Base-by-base conservation (phyloP, 1,284 basidiomycete genomes). In the Puccinia polysora region DNA sequence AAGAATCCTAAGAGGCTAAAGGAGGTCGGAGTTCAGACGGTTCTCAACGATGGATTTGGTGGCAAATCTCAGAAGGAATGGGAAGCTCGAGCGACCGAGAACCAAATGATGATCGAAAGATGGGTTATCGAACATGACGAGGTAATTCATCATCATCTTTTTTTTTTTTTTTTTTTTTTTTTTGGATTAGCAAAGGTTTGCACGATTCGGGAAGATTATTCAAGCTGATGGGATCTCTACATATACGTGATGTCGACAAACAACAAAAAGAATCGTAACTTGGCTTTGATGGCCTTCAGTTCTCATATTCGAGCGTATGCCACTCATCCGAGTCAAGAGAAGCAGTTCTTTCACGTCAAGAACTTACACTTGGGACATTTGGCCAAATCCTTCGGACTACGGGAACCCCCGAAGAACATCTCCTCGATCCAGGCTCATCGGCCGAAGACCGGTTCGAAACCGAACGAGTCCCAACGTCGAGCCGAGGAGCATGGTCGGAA, bases 261-360 rank as follows among this genome's bases (percentile, higher is more conserved):
- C 4, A 20, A 32, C 14, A 18, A 23, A 14, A 76, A 95, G 91
- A 87, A 94, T 77, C 84, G 86, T 8, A 82, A 83, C 4, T 80
- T 89, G 4, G 94, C 96, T 2, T 86, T 91, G 43, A 88, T 86
- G 77, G 96, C 92, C 0, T 99, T 89, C 81, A 83, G 87, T 28
- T 96, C 95, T 0, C 92, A 95, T 79, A 88, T 97, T 81, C 86
- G 96, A 70, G 96, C 96, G 0, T 99, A 98, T 80, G 90, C 96
- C 8, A 99, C 96, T 0, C 96, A 99, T 81, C 94, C 95, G 0
- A 85, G 89, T 3, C 87, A 88, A 74, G 96, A 98, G 80, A 97
- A 97, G 77, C 87, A 90, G 74, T 90, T 96, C 73, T 98, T 99
- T 83, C 93, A 97, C 80, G 87, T 97, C 69, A 88, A 90, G 38